phyloP scores from a whole-genome alignment of 176 grass and related monocot species.

The Eragrostis nindensis region DNA sequence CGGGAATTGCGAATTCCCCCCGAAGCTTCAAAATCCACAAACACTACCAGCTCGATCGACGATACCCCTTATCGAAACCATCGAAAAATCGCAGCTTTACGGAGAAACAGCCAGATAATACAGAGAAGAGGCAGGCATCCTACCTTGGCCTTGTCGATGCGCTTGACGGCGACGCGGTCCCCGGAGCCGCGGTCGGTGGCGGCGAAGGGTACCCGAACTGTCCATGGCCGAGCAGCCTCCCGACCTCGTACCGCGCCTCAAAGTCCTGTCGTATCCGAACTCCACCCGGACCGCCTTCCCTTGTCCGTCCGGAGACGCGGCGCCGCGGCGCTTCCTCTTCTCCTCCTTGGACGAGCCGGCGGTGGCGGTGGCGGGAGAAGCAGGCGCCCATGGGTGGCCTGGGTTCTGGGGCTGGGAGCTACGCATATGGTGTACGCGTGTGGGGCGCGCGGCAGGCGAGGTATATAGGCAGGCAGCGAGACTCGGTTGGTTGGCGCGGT shows the following conservation, averaged over 20 bases:
- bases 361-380: slow-evolving; percentile 44
- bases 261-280: slow-evolving; percentile 93
- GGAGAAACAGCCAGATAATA: no score
- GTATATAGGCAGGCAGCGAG: slow-evolving; percentile 43
- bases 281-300: slow-evolving; percentile 28
- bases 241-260: slow-evolving; percentile 70
- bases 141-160: slow-evolving; percentile 98
- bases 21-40: neutral
- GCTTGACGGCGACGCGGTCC: slow-evolving; percentile 91
- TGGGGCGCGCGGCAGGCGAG: neutral
- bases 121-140: neutral
- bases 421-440: slow-evolving; percentile 45
- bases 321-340: neutral
- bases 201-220: slow-evolving; percentile 96
- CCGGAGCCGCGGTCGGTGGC: slow-evolving; percentile 71
- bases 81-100: neutral
- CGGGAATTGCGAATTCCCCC: neutral
- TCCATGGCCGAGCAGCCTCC: slow-evolving; percentile 89
- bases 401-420: slow-evolving; percentile 28
- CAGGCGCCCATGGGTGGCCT: slow-evolving; percentile 52
- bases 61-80: neutral
- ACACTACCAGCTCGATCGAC: neutral
- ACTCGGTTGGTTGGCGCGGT: slow-evolving; percentile 25
- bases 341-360: neutral
- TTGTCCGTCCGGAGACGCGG: neutral